Evolutionary conservation across 352 stramenopile species (phyloP), one percentile per base, ranked within the genome.

Genomic region (Pythium apleroticum): DNA sequence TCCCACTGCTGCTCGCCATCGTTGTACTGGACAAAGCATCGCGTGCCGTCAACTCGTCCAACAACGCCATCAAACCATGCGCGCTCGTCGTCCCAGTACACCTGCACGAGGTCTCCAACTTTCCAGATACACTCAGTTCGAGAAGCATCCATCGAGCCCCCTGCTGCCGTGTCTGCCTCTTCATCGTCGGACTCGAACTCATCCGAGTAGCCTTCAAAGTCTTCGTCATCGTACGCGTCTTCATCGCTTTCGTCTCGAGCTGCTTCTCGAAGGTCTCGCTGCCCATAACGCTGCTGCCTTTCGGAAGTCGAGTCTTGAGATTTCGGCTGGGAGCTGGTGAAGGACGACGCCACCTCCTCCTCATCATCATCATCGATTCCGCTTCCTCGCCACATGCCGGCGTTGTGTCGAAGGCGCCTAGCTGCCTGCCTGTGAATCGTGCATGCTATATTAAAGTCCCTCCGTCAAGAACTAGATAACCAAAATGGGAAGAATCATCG

Each of bases 1-100:
- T 88, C 77, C 77, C 80, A 88, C 31, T 66, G 65, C 20, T 76
- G 33, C 28, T 89, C 80, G 22, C 76, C 77, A 28, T 89, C 80
- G 20, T 76, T 63, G 52, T 89, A 89, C 20, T 74, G 60, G 11
- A 89, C 68, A 39, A 71, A 73, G 41, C 57, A 80, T n/a, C 60
- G 56, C 2, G 35, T 27, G 0, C 8, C 31, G 6, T 77, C 70
- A 4, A 59, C 22, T 17, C 60, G 52, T 35, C 65, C 53, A 3
- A 72, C 56, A 4, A 20, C 43, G 9, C 80, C 77, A 39, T 70
- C 53, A 35, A 89, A 85, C 80, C 80, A 89, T 37, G 72, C 57
- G 39, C 61, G 64, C 35, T 86, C 75, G 5, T 84, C 63, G 17
- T 27, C 11, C 77, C 80, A 89, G 46, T 72, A 77, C 22, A 80